A percentile compares a stretch with the other conserved stretches of the same genome.
phyloP scores from a whole-genome alignment of 2,329 filamentous ascomycete species.

The Botrytis elliptica region DNA sequence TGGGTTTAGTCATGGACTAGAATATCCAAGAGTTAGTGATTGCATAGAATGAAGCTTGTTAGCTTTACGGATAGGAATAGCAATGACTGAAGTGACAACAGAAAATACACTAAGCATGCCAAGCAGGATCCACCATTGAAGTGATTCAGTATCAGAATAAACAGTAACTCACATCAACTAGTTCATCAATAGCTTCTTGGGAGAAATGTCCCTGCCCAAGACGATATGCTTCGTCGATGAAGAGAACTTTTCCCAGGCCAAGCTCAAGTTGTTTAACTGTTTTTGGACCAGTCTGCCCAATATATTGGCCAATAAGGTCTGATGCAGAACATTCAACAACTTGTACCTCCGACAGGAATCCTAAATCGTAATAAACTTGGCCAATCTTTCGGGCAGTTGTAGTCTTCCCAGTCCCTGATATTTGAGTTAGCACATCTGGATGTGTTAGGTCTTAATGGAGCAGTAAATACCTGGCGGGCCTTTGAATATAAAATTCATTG shows the following conservation, averaged over 20 bases:
- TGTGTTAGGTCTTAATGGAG: neutral
- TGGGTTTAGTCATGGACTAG: conserved; percentile 44
- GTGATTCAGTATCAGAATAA: too few relatives aligned
- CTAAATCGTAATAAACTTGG: conserved; percentile 72
- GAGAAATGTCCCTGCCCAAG: conserved; percentile 50
- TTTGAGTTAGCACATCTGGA: neutral
- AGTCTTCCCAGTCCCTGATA: conserved; percentile 66
- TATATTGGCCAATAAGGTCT: conserved; percentile 65
- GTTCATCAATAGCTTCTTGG: conserved; percentile 71
- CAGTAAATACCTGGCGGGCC: conserved; percentile 52
- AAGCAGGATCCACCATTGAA: neutral
- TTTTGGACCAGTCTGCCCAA: conserved; percentile 70
- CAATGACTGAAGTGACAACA: neutral
- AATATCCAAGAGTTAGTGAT: neutral
- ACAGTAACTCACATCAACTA: conserved; percentile 45
- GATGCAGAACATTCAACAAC: conserved; percentile 67
- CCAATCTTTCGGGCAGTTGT: conserved; percentile 73
- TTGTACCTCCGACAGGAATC: conserved; percentile 58
- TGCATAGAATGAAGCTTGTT: neutral
- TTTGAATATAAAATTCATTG: conserved; percentile 58
- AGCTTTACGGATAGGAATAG: neutral
- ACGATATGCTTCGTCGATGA: conserved; percentile 60
- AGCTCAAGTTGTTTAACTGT: conserved; percentile 57
- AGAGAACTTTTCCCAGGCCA: conserved; percentile 53
- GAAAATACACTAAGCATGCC: neutral